Evolutionary conservation across 1,139 yeast species (phyloP), one percentile per base, ranked within the genome.

Genomic region (Wickerhamomyces sp.): DNA sequence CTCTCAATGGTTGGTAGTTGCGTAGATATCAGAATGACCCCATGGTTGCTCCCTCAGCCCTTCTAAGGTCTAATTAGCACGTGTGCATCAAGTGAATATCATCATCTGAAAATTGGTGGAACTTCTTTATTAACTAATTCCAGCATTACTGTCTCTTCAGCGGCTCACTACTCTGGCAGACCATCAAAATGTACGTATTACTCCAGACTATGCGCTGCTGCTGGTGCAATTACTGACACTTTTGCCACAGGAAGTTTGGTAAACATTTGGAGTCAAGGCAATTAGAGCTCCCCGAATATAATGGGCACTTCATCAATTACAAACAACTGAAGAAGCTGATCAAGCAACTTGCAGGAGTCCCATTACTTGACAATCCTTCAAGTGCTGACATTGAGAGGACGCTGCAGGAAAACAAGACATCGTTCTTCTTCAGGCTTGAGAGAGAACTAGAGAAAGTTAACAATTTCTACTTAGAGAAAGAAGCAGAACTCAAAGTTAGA

Each of bases 381-480:
- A 43, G 47, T 28, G 51, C 55, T 29, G 60, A 56, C 30, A 53
- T 46, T 37, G 65, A 53, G 35, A 74, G 76, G 42, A 70, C 85
- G 2, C 68, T 92, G 31, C 94, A 89, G 55, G 96, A 87, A 49
- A 90, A 88, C 64, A 90, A 88, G 62, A 94, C 97, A 3, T 81
- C 95, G 3, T 92, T 92, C 61, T 92, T 92, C 68, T 92, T 92
- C 67, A 76, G 87, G 49, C 73, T 92, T 22, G 98, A 92, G 58
- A 77, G 98, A 53, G 98, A 92, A 59, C 70, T 92, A 51, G 98
- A 92, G 54, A 92, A 90, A 58, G 97, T 92, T 41, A 92, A 94
- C 60, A 73, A 80, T 15, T 90, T 88, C 58, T 92, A 92, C 58
- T 66, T 89, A 35, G 95, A 87, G 56, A 90, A 89, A 59, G 97